Evolutionary conservation across 148 eudicot species (phyloP), one percentile per base, ranked within the genome.

Genomic region (Vaccinium vitisidaea): DNA sequence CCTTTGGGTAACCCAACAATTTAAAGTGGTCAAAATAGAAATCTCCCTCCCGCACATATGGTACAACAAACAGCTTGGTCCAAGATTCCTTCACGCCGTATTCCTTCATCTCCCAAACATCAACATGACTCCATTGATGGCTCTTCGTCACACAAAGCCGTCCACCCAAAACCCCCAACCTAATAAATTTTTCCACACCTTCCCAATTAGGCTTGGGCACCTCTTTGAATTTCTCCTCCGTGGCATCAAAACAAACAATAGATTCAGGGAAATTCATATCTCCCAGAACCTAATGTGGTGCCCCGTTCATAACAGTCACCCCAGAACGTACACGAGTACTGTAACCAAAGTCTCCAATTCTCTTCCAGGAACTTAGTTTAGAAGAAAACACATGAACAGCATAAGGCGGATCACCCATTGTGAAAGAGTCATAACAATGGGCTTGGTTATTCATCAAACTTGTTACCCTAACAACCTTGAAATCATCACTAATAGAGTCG

Each of bases 31-130:
- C 18, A 21, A 23, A 63, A 27, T 18, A 53, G 27, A 80, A 80
- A 53, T 59, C 83, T 14, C 73, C 55, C 6, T 32, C 36, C 36
- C 15, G 13, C 73, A 63, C 13, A 19, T 13, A 0, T 23, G 53
- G 53, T 18, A 79, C 61, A 27, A 56, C 82, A 55, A 79, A 79
- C 49, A 79, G 5, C 48, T 79, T 79, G 56, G 19, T 54, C 82
- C 82, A 79, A 54, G 65, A 27, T 6, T 36, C 75, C 75, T 69
- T 69, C 75, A 69, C 75, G 8, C 43, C 13, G 18, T 69, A 79
- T 3, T 19, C 49, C 82, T 79, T 79, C 82, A 79, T 79, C 13
- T 5, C 63, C 82, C 82, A 79, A 53, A 56, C 82, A 79, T 79
- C 82, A 25, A 54, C 82, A 14, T 32, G 39, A 32, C 5, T 52